Evolutionary conservation across 371 early-diverging fungal genomes (phyloP), one percentile per base, ranked within the genome.

Genomic region (Mortierella sp.): DNA sequence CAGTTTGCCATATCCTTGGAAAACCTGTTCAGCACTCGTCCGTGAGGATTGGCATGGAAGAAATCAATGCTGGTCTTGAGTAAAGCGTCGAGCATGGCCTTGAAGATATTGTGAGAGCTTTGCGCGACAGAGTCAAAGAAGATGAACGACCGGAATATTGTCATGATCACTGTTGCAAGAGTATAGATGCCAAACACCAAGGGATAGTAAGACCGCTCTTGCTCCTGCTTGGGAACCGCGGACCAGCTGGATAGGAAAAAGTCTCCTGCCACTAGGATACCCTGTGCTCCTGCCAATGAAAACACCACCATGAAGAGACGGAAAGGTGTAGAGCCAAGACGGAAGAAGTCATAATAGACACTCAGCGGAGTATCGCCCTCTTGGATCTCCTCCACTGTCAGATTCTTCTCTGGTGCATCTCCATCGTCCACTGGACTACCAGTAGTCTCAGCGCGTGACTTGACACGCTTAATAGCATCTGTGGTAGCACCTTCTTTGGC

Each of bases 1-100:
- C 86, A 72, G 54, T 78, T 64, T 54, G 83, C 84, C 60, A 85
- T 79, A 65, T 92, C 92, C 74, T 88, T 87, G 19, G 83, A 81
- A 65, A 90, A 88, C 41, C 91, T 70, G 63, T 87, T 88, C 53
- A 91, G 51, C 25, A 91, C 82, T n/a, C 90, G 82, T 0, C 91
- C 91, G 25, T 87, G 68, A 13, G 90, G 90, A 55, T 85, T 88
- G 57, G 71, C 80, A 25, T 89, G 86, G 79, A 88, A 90, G 67
- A 90, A 88, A 21, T 70, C 62, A 48, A 74, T 58, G 10, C 68
- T 55, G 17, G 71, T 70, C 39, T 31, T 50, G 56, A 79, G 44
- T 1, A 83, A 62, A 0, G 82, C 59, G 21, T 77, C 64, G 12
- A 79, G 64, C 79, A 80, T 81, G 27, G 49, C 66, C n/a, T 44